Base-by-base conservation (phyloP, 2,329 filamentous ascomycete genomes). In the Fusarium floridanum region DNA sequence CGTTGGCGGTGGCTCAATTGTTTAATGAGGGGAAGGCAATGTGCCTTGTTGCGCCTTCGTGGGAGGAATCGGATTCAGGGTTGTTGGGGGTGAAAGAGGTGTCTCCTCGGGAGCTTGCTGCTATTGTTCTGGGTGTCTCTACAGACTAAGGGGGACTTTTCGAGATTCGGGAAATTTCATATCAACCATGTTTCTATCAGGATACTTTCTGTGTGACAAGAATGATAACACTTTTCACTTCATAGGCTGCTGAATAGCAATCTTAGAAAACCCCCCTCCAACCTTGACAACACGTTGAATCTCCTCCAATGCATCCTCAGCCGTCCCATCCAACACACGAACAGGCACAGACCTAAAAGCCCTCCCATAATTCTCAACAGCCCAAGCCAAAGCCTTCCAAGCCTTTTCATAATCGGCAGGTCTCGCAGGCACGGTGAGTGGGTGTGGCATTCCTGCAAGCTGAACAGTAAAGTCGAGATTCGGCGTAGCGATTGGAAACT, bases 1-100 rank as follows among this genome's bases (percentile, higher is more conserved):
- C 70, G 4, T 32, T 75, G 20, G 73, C 72, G 3, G 63, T 75
- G 4, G 73, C 66, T 29, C 73, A 75, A 8, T 8, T 75, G 5
- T 75, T 68, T 5, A 36, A 71, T 11, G 56, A 57, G 2, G 66
- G 63, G 3, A 43, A 66, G 3, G 61, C 60, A 9, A 64, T 56
- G 4, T 68, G 63, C 16, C 22, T 71, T 7, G 50, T 75, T 29
- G 63, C 72, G 1, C 53, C 45, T 6, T 63, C 72, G 1, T 63
- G 72, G 66, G 63, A 73, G 20, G 41, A 48, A 4, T 75, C 72
- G 1, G 70, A 75, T 32, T 75, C 72, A 7, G n/a, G 9, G 5
- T 10, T 73, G 16, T 43, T 75, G 36, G 66, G 45, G 2, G 48
- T 75, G 7, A 1, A 9, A 3, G 2, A 66, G 9, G 70, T 65